Base-by-base conservation (phyloP, 23 red algal genomes). In the Chondrus crispus region DNA sequence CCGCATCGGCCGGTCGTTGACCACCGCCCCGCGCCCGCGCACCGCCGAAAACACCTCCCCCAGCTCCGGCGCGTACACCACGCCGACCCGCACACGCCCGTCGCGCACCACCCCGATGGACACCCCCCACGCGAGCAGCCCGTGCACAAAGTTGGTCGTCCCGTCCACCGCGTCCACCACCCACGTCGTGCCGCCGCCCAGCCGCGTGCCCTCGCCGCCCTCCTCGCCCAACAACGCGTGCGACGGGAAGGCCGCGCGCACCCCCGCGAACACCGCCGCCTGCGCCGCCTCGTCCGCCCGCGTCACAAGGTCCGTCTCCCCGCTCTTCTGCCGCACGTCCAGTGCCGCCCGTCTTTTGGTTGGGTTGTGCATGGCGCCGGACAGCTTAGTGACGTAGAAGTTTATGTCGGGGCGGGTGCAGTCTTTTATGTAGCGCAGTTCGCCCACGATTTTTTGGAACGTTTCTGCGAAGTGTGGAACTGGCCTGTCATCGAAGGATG, bases 111-210 rank as follows among this genome's bases (percentile, higher is more conserved):
- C 75, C 14, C 85, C 97, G 36, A 99, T 93, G 24, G 82, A 96
- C 0, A 99, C 84, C 7, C 91, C 91, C 46, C 92, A 92, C 24
- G 94, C 62, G 5, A 87, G 72, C 20, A 99, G 28, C 26, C 91
- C 93, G 51, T 92, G 86, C 22, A 99, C 95, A 87, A 88, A 99
- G 71, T 99, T 99, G 30, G 94, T 93, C 19, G 97, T 99, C 14
- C 97, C 97, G 69, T 99, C 97, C 51, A 99, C 91, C 36, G 97
- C 94, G 76, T 99, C 97, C 18, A 99, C 89, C 36, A 94, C 90
- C 93, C 93, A 97, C 37, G 95, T 94, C 14, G 95, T 84, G 20
- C 29, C 41, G 16, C 37, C 51, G n/a, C 71, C 68, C 5, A 94
- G 75, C 41, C 38, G 37, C 18, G 75, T 41, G 24, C 46, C 44